These are phyloP conservation scores for Puccinia triticina DNA, from an alignment of 1,284 basidiomycete genomes.

Conservation along the genomic window DNA sequence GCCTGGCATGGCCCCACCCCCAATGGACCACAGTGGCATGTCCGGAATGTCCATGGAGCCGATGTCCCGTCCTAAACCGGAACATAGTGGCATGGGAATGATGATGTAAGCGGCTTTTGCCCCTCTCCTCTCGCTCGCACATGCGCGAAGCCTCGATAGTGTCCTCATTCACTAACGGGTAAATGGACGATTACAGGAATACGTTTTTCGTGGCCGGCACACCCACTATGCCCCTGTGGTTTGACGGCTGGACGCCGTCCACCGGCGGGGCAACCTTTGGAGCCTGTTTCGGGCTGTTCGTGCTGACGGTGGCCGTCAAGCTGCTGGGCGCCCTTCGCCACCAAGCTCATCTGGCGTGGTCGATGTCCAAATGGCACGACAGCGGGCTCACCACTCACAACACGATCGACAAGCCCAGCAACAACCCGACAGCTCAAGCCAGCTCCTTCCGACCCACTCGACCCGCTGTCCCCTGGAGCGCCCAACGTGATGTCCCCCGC, in stretches of 20 bases:
- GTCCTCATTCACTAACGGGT: background rate
- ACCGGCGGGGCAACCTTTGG: constrained; percentile 28
- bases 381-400: background rate
- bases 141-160: background rate
- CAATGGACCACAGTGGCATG: too few relatives aligned
- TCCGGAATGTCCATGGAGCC: background rate
- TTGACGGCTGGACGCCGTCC: constrained; percentile 33
- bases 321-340: constrained; percentile 38
- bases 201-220: constrained; percentile 27
- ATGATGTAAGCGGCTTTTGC: background rate
- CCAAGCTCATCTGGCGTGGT: constrained; percentile 44
- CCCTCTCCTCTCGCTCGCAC: background rate
- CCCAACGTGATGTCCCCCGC: constrained; percentile 37
- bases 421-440: background rate
- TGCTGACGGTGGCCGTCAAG: constrained; percentile 23
- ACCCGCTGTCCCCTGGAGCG: constrained; percentile 19
- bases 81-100: constrained; percentile 2
- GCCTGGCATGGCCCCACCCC: background rate
- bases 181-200: background rate
- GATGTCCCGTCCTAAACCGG: constrained; percentile 13
- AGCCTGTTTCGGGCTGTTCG: constrained; percentile 46
- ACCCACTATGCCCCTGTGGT: constrained; percentile 43
- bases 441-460: background rate
- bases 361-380: constrained; percentile 32
- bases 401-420: constrained; percentile 14